Evolutionary conservation across 768 basidiomycete species (phyloP).

Genomic region (Boletellus ananas): DNA sequence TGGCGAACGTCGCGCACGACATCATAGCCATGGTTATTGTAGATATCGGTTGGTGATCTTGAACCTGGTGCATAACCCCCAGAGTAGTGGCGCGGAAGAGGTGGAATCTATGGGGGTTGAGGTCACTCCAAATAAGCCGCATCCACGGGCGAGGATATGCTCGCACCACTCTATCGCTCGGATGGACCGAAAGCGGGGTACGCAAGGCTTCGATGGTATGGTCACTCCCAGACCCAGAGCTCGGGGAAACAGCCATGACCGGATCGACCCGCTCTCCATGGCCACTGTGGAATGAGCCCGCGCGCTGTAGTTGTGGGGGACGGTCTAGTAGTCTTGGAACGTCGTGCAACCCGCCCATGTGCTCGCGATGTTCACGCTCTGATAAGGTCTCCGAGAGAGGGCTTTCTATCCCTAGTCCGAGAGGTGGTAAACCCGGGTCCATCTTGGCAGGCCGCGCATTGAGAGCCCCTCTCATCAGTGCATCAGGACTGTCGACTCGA

Average conservation of each 20-base stretch:
- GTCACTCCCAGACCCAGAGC: constrained; percentile 27
- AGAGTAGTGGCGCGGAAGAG: constrained; percentile 24
- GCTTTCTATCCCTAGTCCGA: constrained; percentile 18
- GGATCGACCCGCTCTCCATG: constrained; percentile 14
- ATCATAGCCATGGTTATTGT: constrained; percentile 20
- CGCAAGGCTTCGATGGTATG: constrained; percentile 29
- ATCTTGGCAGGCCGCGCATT: constrained; percentile 31
- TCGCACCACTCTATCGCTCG: constrained; percentile 27
- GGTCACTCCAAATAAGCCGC: neutral
- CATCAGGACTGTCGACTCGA: constrained; percentile 30
- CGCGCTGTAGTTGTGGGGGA: constrained; percentile 14
- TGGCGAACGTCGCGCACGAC: constrained; percentile 14
- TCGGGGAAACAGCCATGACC: constrained; percentile 18
- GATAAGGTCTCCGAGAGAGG: constrained; percentile 19
- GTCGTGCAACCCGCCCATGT: constrained; percentile 15
- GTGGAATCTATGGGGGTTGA: constrained; percentile 22
- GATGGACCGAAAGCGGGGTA: constrained; percentile 20
- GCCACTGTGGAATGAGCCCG: constrained; percentile 21
- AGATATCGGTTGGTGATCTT: constrained; percentile 31
- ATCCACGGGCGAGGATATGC: neutral
- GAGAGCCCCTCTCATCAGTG: constrained; percentile 30
- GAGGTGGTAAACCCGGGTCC: constrained; percentile 18
- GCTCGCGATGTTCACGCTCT: constrained; percentile 23
- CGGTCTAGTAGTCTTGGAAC: constrained; percentile 24
- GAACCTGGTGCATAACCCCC: constrained; percentile 13